Evolutionary conservation across 1,284 basidiomycete species (phyloP), one percentile per base, ranked within the genome.

Genomic region (Volvariella surrecta): DNA sequence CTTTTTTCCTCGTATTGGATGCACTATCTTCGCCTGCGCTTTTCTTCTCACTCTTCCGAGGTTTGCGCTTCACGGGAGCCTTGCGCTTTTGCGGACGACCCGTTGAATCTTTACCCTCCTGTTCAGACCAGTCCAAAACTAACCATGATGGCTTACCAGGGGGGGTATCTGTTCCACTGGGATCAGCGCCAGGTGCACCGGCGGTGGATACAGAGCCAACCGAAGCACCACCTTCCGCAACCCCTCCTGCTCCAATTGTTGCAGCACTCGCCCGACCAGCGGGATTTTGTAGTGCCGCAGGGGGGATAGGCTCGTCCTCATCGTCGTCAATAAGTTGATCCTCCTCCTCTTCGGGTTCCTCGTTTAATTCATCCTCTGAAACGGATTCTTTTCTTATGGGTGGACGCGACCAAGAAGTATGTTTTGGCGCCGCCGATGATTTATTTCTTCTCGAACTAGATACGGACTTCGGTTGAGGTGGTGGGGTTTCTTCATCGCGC

Each of bases 281-380:
- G 44, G 63, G 54, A 47, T 58, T 49, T 39, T 52, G 46, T 20
- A 59, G 40, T 38, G 53, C 52, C 6, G 60, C 52, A 39, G 60
- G 58, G 39, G 62, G 60, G 15, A 62, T 56, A 22, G 66, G 59
- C 45, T 58, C 67, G 35, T 73, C 70, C 43, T 76, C 72, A 45
- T 81, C 79, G 50, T 86, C 83, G 58, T 87, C 82, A 51, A 83
- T 79, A 50, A 85, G 72, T 52, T 84, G 78, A 63, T 86, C 82
- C 59, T 84, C 82, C 55, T 87, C 81, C 3, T 83, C 83, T 37
- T 83, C 80, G 17, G 74, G 73, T 13, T 82, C 77, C 8, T 71
- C 68, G 44, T 57, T 35, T 15, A 35, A 56, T 60, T 75, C 57
- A 48, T 61, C 60, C 66, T 74, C 57, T 55, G 65, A 55, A 3